phyloP scores from a whole-genome alignment of 768 basidiomycete species.

The Trametes gibbosa region DNA sequence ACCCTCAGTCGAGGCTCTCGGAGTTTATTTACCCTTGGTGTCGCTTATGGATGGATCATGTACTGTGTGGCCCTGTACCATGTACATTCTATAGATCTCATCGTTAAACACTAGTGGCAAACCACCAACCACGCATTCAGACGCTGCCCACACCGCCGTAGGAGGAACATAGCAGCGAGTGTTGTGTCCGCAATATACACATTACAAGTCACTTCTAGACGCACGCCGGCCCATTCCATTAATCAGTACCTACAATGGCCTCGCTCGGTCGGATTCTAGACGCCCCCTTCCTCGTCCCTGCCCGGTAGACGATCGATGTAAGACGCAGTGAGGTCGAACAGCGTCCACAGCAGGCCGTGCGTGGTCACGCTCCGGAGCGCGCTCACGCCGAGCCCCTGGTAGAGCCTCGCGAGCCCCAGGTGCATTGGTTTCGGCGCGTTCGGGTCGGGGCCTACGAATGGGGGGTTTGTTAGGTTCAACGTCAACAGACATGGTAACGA shows the following conservation, averaged over 20 bases:
- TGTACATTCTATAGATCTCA: not conserved
- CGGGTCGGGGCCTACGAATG: constrained; percentile 67
- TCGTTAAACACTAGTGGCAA: not conserved
- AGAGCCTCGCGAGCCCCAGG: constrained; percentile 78
- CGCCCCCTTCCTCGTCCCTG: not conserved
- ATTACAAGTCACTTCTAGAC: constrained; percentile 8
- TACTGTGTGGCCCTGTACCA: constrained; percentile 9
- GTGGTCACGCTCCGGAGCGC: constrained; percentile 90
- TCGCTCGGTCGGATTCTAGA: not conserved
- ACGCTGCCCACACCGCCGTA: not conserved
- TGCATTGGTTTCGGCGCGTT: constrained; percentile 71
- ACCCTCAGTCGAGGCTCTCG: too few relatives aligned
- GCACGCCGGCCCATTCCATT: not conserved
- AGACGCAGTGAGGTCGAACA: constrained; percentile 77
- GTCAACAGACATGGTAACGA: not conserved
- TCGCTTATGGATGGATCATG: constrained; percentile 9
- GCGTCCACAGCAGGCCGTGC: constrained; percentile 91
- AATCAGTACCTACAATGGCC: not conserved
- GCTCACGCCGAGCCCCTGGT: constrained; percentile 92
- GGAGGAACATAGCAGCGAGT: not conserved
- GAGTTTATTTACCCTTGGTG: constrained; percentile 8
- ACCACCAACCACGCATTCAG: not conserved
- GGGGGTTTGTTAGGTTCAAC: not conserved
- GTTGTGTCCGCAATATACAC: constrained; percentile 11
- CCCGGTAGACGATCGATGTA: constrained; percentile 65